Conservation (phyloP, 1,284 basidiomycete genomes). For the Mycena citricolor region DNA sequence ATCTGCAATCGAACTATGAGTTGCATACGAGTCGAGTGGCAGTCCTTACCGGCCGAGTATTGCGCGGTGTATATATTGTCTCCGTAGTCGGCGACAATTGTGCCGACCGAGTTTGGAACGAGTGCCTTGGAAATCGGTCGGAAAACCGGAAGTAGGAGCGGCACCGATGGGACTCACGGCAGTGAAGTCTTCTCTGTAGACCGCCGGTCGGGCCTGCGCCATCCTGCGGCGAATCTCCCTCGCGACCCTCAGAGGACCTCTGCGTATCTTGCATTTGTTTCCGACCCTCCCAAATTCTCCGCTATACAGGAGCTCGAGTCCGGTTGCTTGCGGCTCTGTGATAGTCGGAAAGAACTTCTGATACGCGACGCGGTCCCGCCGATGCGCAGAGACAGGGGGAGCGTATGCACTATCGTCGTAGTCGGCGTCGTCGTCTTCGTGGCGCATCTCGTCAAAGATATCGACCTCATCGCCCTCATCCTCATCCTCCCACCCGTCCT, state of each 20-base stretch:
- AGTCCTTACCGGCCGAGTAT: slow-evolving; percentile 69
- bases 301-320: slow-evolving; percentile 68
- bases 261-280: slow-evolving; percentile 43
- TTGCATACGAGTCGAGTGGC: slow-evolving; percentile 13
- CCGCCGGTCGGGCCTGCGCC: slow-evolving; percentile 35
- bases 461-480: too few relatives aligned
- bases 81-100: slow-evolving; percentile 80
- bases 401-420: slow-evolving; percentile 38
- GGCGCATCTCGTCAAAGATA: too few relatives aligned
- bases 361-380: slow-evolving; percentile 10
- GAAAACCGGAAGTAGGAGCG: too few relatives aligned
- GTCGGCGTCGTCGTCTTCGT: slow-evolving; percentile 38
- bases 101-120: slow-evolving; percentile 86
- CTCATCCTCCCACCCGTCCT: slow-evolving; percentile 36
- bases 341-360: slow-evolving; percentile 51
- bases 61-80: slow-evolving; percentile 92
- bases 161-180: slow-evolving; percentile 48
- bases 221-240: slow-evolving; percentile 46
- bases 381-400: slow-evolving; percentile 11
- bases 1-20: slow-evolving; percentile 42
- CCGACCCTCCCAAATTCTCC: slow-evolving; percentile 85
- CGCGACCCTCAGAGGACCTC: slow-evolving; percentile 46
- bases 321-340: slow-evolving; percentile 68
- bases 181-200: slow-evolving; percentile 53
- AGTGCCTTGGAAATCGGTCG: slow-evolving; percentile 49